Evolutionary conservation across 768 basidiomycete species (phyloP), one percentile per base, ranked within the genome.

Genomic region (Auricularia cornea): DNA sequence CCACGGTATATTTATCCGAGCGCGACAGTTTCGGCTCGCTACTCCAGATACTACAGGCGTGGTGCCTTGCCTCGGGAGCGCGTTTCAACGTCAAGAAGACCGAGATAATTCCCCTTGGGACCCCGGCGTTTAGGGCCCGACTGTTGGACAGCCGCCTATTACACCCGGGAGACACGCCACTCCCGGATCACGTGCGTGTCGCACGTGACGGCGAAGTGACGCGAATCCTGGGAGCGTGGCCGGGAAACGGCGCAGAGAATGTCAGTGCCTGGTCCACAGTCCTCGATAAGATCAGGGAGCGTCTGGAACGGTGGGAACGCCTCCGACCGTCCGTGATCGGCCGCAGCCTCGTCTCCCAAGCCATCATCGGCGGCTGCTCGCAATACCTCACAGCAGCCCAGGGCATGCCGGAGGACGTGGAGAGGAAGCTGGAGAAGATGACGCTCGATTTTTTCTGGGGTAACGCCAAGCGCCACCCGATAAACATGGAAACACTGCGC

Each of bases 1-100:
- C 78, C 12, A 74, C 73, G 1, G 72, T 73, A 0, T 77, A 70
- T 65, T 72, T 81, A 0, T 66, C 66, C 2, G 67, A 71, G 48
- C 10, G 62, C 0, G 78, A 81, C 60, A 57, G 66, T 3, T 72
- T 73, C 14, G 51, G 59, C 0, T 63, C 62, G 0, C 71, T 82
- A 0, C 33, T 67, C 3, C 1, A 35, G 0, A 70, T 80, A 1
- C 76, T 81, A 0, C 28, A 71, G 0, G 48, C 38, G 0, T 83
- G 81, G 81, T 82, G 78, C 63, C n/a, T 20, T 0, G 77, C 73
- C 2, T 76, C 76, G 11, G 67, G 72, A 0, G 80, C 79, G 0
- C 76, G 74, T 35, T 82, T 81, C 65, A 82, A 81, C 59, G 62
- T 67, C 0, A 52, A 60, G 0, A 83, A 83, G 65, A 80, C 79